Percentiles rank a stretch among this genome's conserved stretches.
Evolutionary conservation across 768 basidiomycete species (phyloP).

Genomic region (Tulasnella sp.): DNA sequence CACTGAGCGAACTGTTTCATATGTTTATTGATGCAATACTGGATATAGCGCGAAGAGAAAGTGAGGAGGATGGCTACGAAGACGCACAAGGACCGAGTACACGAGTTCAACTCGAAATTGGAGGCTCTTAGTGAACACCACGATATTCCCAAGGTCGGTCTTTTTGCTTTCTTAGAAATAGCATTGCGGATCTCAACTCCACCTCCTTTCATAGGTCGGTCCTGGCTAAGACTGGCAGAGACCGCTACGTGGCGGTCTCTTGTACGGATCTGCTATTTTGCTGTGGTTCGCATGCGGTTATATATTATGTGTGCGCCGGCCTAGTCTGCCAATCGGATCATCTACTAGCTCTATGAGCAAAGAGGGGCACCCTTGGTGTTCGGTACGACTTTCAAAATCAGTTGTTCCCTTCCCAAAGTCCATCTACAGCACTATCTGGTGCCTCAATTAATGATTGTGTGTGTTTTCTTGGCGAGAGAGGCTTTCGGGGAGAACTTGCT

Average conservation of each 20-base stretch:
- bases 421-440: neutral
- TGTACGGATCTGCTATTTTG: neutral
- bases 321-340: neutral
- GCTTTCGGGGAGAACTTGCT: neutral
- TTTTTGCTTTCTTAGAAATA: constrained; percentile 24
- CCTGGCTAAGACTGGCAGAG: constrained; percentile 62
- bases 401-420: neutral
- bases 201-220: constrained; percentile 56
- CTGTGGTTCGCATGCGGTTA: neutral
- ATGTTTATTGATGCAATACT: neutral
- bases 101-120: constrained; percentile 81
- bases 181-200: constrained; percentile 33
- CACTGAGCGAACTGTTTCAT: neutral
- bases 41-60: constrained; percentile 60
- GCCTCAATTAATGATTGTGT: neutral
- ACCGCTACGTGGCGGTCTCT: constrained; percentile 1
- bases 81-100: constrained; percentile 91
- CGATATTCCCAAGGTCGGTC: constrained; percentile 76
- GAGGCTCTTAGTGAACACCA: constrained; percentile 89
- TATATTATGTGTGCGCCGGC: neutral
- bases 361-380: neutral
- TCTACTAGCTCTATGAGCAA: neutral
- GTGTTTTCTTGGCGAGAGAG: neutral
- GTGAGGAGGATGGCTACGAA: constrained; percentile 74
- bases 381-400: neutral